Base-by-base conservation (phyloP, 305 asterid species). In the Fraxinus dipetala region DNA sequence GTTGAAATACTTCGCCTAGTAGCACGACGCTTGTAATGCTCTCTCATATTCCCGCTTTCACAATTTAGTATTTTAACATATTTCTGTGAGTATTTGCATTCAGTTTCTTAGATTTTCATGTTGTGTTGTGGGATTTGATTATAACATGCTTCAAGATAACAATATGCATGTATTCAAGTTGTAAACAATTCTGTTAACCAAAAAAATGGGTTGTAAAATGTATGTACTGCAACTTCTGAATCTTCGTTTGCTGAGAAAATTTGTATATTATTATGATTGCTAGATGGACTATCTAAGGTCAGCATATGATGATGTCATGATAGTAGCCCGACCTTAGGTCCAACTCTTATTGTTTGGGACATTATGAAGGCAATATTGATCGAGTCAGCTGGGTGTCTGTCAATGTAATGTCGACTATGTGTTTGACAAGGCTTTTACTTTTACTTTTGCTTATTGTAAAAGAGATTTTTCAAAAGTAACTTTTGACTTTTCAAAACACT, bases 1-100 rank as follows among this genome's bases (percentile, higher is more conserved):
- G 95, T 79, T 93, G 90, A 93, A 11, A 24, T 14, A 10, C 14
- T 18, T 36, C 20, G 8, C 28, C 35, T 65, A 10, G 35, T 16
- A 26, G 73, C 36, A 4, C 73, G n/a, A 11, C 1, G 36, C 73
- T 65, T 28, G 36, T 65, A 26, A 65, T 65, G 73, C 73, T 65
- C 18, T 65, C 36, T 4, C 73, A 65, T 8, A 13, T 65, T 65
- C 36, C 36, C 2, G 18, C 10, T 26, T 26, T 26, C 34, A 10
- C 36, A 48, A 1, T 65, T 3, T 26, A 24, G 28, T 9, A 20
- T 65, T 14, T 65, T 65, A 7, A 26, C 73, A 24, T 65, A 8
- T 26, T 3, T 65, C 18, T 65, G n/a, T 26, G 20, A 10, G 73
- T 26, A 2, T 26, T 65, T 26, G 34, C 35, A 11, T 9, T 2